Base-by-base conservation (phyloP, 139 green algal species). In the Microglena sp. region DNA sequence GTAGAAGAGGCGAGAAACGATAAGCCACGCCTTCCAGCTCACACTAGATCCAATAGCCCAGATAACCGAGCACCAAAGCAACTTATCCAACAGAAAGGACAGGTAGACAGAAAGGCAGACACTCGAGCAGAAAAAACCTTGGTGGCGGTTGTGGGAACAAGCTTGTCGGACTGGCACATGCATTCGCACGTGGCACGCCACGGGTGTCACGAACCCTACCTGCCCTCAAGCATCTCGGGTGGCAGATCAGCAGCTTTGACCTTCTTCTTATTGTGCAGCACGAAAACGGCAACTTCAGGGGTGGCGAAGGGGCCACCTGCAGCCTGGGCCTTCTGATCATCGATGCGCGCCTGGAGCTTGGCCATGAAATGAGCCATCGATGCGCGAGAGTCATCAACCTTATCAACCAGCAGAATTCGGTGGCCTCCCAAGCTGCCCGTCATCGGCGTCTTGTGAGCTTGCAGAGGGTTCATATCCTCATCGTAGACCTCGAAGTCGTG, bases 251-350 rank as follows among this genome's bases (percentile, higher is more conserved):
- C 55, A 1, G 55, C 65, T 43, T 71, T 71, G 8, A 36, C 55
- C 54, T 43, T 18, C 3, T 55, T 26, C 55, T 71, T 71, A 40
- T 71, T 71, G 55, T 71, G 65, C 40, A 71, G 29, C 27, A 71
- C 65, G 33, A 71, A 71, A 1, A 71, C 65, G 4, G 55, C 65
- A 59, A 71, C 33, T 8, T 53, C 33, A 21, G 65, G 55, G 3
- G 58, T 40, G 24, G 4, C 30, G 31, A 55, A 71, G 1, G 50
- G 7, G 11, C 34, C 33, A 15, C 4, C 28, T 27, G 33, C 54
- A 56, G 46, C 4, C 28, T 15, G 4, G 6, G 33, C 34, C 34
- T 65, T 65, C 29, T 54, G 33, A 4, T 33, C 33, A n/a, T 65
- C 58, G 6, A 50, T 33, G 34, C 31, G 58, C 58, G 7, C 55